phyloP scores from a whole-genome alignment of 1,284 basidiomycete genomes.

The Bothia castanella region DNA sequence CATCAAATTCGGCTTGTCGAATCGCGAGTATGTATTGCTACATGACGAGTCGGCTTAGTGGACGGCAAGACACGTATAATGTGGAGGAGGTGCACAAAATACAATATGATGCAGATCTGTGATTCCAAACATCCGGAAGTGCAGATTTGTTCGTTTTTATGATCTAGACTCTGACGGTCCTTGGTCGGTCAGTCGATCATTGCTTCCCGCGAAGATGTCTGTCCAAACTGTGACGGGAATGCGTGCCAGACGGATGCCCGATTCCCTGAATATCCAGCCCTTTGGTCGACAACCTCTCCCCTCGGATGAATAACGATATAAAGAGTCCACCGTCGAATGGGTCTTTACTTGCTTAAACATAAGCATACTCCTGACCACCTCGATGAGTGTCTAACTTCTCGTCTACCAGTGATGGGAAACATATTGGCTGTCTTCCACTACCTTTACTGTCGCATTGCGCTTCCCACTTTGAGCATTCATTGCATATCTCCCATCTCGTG shows the following conservation, averaged over 20 bases:
- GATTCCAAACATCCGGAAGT: neutral
- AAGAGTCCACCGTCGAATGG: too few relatives aligned
- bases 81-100: neutral
- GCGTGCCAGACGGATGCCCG: too few relatives aligned
- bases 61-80: conserved; percentile 4
- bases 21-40: conserved; percentile 84
- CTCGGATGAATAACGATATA: too few relatives aligned
- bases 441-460: too few relatives aligned
- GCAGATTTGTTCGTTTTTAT: neutral
- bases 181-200: neutral
- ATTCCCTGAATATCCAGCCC: neutral
- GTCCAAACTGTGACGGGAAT: neutral
- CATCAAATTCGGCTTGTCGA: conserved; percentile 87
- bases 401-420: too few relatives aligned
- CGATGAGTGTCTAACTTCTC: too few relatives aligned
- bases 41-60: conserved; percentile 67
- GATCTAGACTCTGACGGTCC: neutral
- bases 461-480: too few relatives aligned
- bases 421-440: too few relatives aligned
- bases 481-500: too few relatives aligned
- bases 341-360: too few relatives aligned
- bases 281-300: too few relatives aligned
- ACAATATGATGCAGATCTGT: neutral
- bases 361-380: too few relatives aligned
- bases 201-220: neutral